These are phyloP conservation scores for Metarhizium robertsii DNA, from an alignment of 2,329 filamentous ascomycete genomes.

Conservation along the genomic window DNA sequence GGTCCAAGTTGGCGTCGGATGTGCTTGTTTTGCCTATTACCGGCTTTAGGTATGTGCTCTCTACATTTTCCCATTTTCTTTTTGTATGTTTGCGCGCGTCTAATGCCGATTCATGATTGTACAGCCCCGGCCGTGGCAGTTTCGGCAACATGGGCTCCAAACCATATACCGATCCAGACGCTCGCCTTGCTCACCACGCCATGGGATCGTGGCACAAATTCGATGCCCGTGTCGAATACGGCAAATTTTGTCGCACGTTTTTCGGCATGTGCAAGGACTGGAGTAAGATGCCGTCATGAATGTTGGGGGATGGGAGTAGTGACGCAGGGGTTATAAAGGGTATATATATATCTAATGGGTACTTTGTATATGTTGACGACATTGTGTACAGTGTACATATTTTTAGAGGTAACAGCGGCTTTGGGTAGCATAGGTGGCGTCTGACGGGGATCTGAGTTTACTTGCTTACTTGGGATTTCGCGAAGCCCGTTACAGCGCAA, in stretches of 20 bases:
- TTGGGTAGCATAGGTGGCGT: background rate
- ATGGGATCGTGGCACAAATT: constrained; percentile 15
- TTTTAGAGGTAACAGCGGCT: background rate
- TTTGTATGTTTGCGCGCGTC: background rate
- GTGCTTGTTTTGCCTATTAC: constrained; percentile 14
- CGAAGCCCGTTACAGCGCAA: no score
- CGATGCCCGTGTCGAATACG: constrained; percentile 12
- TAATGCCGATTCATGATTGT: background rate
- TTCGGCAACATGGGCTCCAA: constrained; percentile 16
- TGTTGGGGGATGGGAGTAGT: background rate
- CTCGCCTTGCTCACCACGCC: constrained; percentile 12
- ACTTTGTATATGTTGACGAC: background rate
- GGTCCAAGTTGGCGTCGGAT: constrained; percentile 12
- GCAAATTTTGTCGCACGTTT: constrained; percentile 15
- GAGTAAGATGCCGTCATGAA: constrained; percentile 10
- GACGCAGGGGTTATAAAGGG: background rate
- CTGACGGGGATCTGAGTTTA: background rate
- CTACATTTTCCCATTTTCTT: background rate
- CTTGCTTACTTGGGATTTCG: no score
- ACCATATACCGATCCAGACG: constrained; percentile 12
- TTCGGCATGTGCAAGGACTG: constrained; percentile 14
- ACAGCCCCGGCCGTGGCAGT: constrained; percentile 11
- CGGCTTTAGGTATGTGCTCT: constrained; percentile 12
- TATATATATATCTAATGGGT: background rate
- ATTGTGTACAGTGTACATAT: background rate